Conservation (phyloP, 2,329 filamentous ascomycete species). For the Penicillium sclerotigenum region DNA sequence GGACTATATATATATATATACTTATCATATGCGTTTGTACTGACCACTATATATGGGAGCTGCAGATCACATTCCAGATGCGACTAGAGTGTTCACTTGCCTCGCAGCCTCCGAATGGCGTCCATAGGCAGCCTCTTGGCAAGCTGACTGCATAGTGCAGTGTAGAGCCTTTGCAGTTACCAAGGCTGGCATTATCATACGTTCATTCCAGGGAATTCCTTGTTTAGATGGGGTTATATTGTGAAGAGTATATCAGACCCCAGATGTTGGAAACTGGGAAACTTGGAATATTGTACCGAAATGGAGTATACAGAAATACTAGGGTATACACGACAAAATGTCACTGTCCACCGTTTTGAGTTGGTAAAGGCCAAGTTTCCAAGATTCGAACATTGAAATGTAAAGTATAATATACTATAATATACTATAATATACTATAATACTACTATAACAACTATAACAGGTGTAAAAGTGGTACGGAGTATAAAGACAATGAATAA, state of each 20-base stretch:
- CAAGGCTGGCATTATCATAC: slow-evolving; percentile 8
- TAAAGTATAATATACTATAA: neutral
- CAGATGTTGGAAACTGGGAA: neutral
- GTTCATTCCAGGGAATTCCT: neutral
- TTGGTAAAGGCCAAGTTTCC: neutral
- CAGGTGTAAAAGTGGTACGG: neutral
- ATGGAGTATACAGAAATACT: neutral
- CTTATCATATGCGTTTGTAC: neutral
- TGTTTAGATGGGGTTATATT: neutral
- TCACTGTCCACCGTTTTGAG: neutral
- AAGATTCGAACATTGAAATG: neutral
- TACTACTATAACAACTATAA: too few relatives aligned
- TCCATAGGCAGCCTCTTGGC: slow-evolving; percentile 9
- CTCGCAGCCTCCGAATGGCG: slow-evolving; percentile 2
- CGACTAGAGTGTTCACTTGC: slow-evolving; percentile 3
- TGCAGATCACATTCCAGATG: slow-evolving; percentile 6
- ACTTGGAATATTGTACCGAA: neutral
- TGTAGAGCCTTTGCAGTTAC: slow-evolving; percentile 10
- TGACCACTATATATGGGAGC: neutral
- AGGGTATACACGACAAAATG: neutral
- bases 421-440: too few relatives aligned
- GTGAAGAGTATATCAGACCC: neutral
- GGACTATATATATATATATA: neutral
- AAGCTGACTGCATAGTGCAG: slow-evolving; percentile 18
- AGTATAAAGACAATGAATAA: neutral